Evolutionary conservation across 1,284 basidiomycete genomes (phyloP), one percentile per base, ranked within the genome.

Genomic region (Athelia sp.): DNA sequence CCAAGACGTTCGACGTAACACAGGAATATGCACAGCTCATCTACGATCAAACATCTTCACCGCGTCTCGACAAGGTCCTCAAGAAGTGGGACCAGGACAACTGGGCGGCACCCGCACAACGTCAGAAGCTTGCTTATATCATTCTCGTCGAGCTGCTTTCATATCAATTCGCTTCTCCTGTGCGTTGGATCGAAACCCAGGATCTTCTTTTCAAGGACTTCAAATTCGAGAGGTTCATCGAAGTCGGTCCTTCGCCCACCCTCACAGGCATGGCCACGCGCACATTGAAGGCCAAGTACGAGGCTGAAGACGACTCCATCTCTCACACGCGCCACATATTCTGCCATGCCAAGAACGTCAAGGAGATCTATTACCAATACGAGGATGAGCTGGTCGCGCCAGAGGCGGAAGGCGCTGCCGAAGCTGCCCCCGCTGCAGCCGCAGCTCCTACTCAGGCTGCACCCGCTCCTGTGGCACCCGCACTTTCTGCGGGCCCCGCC

Each of bases 171-270:
- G 90, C 90, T 0, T 95, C 93, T 2, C 93, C 94, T 11, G 95
- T 99, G 22, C 87, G 94, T 50, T 98, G 96, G 96, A 99, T 99
- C 62, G 91, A 98, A 73, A 99, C 96, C 0, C 96, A 98, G 65
- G 96, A 99, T 62, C 81, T 92, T 43, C 79, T 99, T 53, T 99
- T 99, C 75, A 82, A 75, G 4, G 72, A 84, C n/a, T 97, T 85
- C 76, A 76, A 81, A 53, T 98, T 98, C 61, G 95, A 98, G 72
- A 84, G 96, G 23, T 79, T 98, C 62, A 87, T 99, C 63, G 96
- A 99, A 68, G 78, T 99, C 52, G 96, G 97, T 40, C 97, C 97
- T 47, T 93, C 92, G 10, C 96, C 97, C 2, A 98, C 94, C 2
- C 81, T 99, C 52, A 92, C 93, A 4, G 91, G 95, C 45, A 99